phyloP scores from a whole-genome alignment of 1,284 basidiomycete species.

The Ganoderma resinaceum region DNA sequence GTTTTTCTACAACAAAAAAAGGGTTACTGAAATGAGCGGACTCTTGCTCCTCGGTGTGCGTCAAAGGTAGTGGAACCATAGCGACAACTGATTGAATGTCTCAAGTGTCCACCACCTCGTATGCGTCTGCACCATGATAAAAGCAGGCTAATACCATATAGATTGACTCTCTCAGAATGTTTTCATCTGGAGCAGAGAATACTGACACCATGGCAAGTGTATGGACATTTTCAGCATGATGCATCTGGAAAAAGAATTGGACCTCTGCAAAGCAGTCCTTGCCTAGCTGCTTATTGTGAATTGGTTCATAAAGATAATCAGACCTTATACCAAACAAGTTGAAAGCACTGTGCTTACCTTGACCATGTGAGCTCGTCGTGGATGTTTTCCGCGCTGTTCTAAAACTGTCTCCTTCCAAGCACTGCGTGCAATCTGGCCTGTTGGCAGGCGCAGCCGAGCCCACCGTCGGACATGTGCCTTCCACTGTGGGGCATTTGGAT shows the following conservation, averaged over 20 bases:
- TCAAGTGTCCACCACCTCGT: constrained; percentile 17
- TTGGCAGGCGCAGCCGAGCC: constrained; percentile 8
- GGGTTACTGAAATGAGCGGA: not conserved
- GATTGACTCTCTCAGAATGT: not conserved
- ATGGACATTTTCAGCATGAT: not conserved
- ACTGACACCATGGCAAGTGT: constrained; percentile 19
- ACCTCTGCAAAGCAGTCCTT: constrained; percentile 15
- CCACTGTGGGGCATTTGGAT: not conserved
- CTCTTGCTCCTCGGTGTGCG: not conserved
- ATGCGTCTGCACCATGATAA: not conserved
- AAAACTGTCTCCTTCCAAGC: constrained; percentile 4
- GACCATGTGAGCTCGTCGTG: constrained; percentile 1
- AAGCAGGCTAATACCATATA: constrained; percentile 7
- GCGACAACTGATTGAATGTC: constrained; percentile 18
- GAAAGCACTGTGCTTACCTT: constrained; percentile 12
- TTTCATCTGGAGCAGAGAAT: constrained; percentile 11
- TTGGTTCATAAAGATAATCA: too few species aligned
- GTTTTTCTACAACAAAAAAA: not conserved
- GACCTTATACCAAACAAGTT: too few species aligned
- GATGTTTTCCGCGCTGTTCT: not conserved
- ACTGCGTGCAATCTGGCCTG: constrained; percentile 7
- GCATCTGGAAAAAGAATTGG: constrained; percentile 13
- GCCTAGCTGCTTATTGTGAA: not conserved
- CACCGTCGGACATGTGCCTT: not conserved
- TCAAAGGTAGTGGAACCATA: constrained; percentile 16